Percentiles rank a stretch among this genome's conserved stretches.
These are phyloP conservation scores for Aechmea fasciata DNA, from an alignment of 176 grass and related monocot genomes.

Conservation along the genomic window DNA sequence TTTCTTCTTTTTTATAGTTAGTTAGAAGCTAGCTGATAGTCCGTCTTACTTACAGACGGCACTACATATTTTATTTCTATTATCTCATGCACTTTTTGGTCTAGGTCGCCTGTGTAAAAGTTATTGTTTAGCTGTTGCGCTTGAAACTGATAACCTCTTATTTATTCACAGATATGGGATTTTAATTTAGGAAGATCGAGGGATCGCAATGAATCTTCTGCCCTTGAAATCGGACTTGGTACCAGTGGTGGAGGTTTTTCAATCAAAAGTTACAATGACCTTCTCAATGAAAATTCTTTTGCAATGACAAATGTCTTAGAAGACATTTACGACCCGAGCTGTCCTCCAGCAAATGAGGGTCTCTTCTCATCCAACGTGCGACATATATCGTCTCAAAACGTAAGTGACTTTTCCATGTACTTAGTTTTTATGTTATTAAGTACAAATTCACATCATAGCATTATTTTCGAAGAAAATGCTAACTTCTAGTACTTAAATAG, in stretches of 20 bases:
- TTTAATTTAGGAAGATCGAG: conserved; percentile 62
- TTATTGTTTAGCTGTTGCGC: background rate
- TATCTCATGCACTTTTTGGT: background rate
- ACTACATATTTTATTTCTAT: too few relatives aligned
- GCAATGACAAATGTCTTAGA: conserved; percentile 47
- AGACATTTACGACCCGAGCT: conserved; percentile 62
- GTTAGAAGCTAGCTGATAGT: background rate
- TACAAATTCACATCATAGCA: too few relatives aligned
- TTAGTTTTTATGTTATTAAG: background rate
- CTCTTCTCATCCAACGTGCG: conserved; percentile 41
- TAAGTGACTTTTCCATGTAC: conserved; percentile 14
- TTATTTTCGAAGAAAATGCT: too few relatives aligned
- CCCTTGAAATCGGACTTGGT: conserved; percentile 39
- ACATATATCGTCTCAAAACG: conserved; percentile 36
- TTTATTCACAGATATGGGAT: conserved; percentile 59
- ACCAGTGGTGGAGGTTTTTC: conserved; percentile 44
- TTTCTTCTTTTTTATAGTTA: background rate
- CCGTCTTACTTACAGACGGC: background rate
- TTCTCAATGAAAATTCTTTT: conserved; percentile 56
- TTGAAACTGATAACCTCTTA: conserved; percentile 19
- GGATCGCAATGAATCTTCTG: conserved; percentile 44
- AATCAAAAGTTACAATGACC: conserved; percentile 62
- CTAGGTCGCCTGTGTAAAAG: background rate
- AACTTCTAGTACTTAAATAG: too few relatives aligned
- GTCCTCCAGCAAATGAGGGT: conserved; percentile 45